Evolutionary conservation across 2,329 filamentous ascomycete species (phyloP).

Genomic region (Penicillium rolfsii): DNA sequence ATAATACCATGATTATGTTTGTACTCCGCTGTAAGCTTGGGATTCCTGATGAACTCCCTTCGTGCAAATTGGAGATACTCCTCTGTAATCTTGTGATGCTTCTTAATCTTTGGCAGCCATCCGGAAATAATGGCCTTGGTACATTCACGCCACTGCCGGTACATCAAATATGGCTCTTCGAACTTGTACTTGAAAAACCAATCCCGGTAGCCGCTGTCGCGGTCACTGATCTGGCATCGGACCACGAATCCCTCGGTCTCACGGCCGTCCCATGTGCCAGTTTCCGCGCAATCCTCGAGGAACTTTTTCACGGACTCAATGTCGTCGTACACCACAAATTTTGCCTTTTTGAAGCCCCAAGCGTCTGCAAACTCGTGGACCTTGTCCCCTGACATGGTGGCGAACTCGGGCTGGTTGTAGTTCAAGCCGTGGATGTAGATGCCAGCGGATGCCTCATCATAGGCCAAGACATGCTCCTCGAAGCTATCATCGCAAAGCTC

Average conservation of each 20-base stretch:
- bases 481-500: slow-evolving; percentile 96
- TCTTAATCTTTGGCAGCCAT: slow-evolving; percentile 75
- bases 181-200: slow-evolving; percentile 99
- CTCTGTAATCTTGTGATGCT: slow-evolving; percentile 86
- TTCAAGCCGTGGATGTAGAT: slow-evolving; percentile 97
- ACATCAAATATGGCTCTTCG: slow-evolving; percentile 98
- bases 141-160: slow-evolving; percentile 96
- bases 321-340: slow-evolving; percentile 75
- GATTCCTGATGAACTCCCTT: slow-evolving; percentile 69
- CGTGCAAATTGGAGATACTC: slow-evolving; percentile 86
- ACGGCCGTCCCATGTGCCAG: slow-evolving; percentile 83
- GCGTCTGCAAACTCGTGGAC: slow-evolving; percentile 87
- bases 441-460: slow-evolving; percentile 78
- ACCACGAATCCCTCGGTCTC: slow-evolving; percentile 98
- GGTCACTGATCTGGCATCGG: slow-evolving; percentile 71
- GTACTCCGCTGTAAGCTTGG: slow-evolving; percentile 71
- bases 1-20: slow-evolving; percentile 94
- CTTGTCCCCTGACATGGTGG: slow-evolving; percentile 78
- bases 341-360: slow-evolving; percentile 93
- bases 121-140: slow-evolving; percentile 85
- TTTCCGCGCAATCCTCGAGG: slow-evolving; percentile 81
- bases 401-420: slow-evolving; percentile 88
- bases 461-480: slow-evolving; percentile 94
- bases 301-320: slow-evolving; percentile 75
- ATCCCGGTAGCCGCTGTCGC: slow-evolving; percentile 68